These are phyloP conservation scores for Ambispora gerdemannii DNA, from an alignment of 192 early-diverging fungal species.

Conservation along the genomic window DNA sequence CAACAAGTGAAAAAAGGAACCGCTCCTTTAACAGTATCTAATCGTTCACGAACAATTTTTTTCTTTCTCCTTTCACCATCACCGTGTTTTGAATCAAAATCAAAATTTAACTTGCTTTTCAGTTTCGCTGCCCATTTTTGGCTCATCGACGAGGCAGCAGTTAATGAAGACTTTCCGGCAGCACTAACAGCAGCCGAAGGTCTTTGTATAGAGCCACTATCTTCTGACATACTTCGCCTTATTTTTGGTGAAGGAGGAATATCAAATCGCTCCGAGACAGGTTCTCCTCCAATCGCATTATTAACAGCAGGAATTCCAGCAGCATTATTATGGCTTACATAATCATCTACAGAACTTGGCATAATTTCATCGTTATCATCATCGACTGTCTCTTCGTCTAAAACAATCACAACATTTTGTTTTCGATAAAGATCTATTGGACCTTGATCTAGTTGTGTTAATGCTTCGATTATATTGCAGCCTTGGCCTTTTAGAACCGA, in stretches of 20 bases:
- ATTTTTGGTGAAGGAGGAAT: neutral
- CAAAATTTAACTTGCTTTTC: slow-evolving; percentile 18
- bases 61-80: neutral
- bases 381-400: slow-evolving; percentile 46
- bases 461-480: slow-evolving; percentile 74
- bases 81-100: neutral
- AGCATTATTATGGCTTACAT: slow-evolving; percentile 1
- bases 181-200: neutral
- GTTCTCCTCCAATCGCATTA: neutral
- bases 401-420: slow-evolving; percentile 46
- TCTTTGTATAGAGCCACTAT: neutral
- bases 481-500: slow-evolving; percentile 84
- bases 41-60: slow-evolving; percentile 6
- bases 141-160: neutral
- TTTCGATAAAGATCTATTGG: slow-evolving; percentile 51
- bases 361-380: slow-evolving; percentile 6
- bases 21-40: slow-evolving; percentile 20
- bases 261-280: neutral
- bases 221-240: neutral
- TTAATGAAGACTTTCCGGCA: neutral
- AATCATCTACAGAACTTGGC: neutral
- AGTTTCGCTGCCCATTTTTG: slow-evolving; percentile 17
- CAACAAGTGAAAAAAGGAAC: slow-evolving; percentile 26
- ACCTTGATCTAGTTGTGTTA: slow-evolving; percentile 54
- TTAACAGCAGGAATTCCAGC: neutral